Evolutionary conservation across 2,329 filamentous ascomycete genomes (phyloP), one percentile per base, ranked within the genome.

Genomic region (Nectriaceae sp.): DNA sequence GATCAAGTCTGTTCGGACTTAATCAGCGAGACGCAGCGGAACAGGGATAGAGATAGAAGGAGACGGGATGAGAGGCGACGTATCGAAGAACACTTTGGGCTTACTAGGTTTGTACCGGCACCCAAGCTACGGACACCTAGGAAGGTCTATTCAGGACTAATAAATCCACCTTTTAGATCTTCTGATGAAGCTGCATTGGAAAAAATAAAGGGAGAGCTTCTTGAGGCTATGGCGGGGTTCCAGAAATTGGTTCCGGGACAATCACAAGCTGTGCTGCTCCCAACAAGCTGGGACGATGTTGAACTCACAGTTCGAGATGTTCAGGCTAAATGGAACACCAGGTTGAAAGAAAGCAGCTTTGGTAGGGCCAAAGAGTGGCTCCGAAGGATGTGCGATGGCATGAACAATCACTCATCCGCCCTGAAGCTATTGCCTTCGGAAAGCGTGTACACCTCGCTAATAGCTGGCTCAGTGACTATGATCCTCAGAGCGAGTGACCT

Each of bases 361-460:
- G 33, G 36, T 4, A 44, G 52, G 4, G 40, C 42, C 24, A 56
- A 49, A 35, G 33, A 44, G 10, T 46, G 44, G 26, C 11, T 54
- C 26, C 44, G 52, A 11, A 54, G 45, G 33, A 44, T 56, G 44
- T 50, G 44, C 21, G 46, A 52, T 26, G 49, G 49, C 2, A 29
- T 56, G 41, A 50, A 50, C 21, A 56, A 54, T n/a, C 54, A 56
- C 24, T 46, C 54, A 0, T 41, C 47, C 4, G 47, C 44, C n/a
- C 46, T 56, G 8, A 50, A 54, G 37, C 48, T 54, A 49, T 42
- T 56, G 11, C 54, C 52, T 1, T 43, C 49, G 4, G 52, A 54
- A 20, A 54, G 40, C 22, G 44, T 50, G 42, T 56, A 52, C 42
- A 37, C 46, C 11, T 52, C 52, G 2, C 16, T 57, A 2, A 40